phyloP scores from a whole-genome alignment of 2,329 filamentous ascomycete genomes.

The Coleophoma crateriformis region DNA sequence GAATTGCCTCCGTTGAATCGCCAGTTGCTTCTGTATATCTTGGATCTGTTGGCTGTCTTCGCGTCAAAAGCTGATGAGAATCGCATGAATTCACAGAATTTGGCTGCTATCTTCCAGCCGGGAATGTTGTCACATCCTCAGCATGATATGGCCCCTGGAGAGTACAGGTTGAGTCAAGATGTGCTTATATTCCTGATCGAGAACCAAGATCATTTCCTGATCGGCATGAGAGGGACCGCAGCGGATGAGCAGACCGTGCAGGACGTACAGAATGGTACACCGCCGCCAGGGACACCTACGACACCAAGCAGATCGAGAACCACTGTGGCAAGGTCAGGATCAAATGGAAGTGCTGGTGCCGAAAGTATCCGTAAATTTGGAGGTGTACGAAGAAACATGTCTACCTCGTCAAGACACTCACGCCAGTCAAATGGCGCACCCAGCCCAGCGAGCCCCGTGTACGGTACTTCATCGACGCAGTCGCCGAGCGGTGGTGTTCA shows the following conservation, averaged over 20 bases:
- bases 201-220: constrained; percentile 96
- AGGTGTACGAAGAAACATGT: constrained; percentile 79
- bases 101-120: constrained; percentile 96
- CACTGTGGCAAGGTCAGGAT: constrained; percentile 68
- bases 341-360: constrained; percentile 82
- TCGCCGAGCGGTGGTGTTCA: constrained; percentile 54
- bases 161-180: constrained; percentile 93
- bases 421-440: constrained; percentile 66
- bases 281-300: constrained; percentile 43
- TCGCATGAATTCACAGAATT: constrained; percentile 90
- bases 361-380: constrained; percentile 81
- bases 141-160: constrained; percentile 91
- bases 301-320: constrained; percentile 46
- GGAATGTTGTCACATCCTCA: constrained; percentile 90
- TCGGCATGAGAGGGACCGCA: constrained; percentile 98
- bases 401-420: constrained; percentile 85
- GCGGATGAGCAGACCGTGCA: constrained; percentile 72
- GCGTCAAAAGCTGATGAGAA: constrained; percentile 95
- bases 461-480: constrained; percentile 48
- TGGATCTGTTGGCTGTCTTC: constrained; percentile 93
- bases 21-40: constrained; percentile 89
- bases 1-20: constrained; percentile 89
- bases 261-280: constrained; percentile 61
- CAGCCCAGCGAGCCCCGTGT: constrained; percentile 60
- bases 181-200: constrained; percentile 97